These are phyloP conservation scores for Ascochyta rabiei DNA, from an alignment of 2,329 filamentous ascomycete genomes.

Conservation along the genomic window DNA sequence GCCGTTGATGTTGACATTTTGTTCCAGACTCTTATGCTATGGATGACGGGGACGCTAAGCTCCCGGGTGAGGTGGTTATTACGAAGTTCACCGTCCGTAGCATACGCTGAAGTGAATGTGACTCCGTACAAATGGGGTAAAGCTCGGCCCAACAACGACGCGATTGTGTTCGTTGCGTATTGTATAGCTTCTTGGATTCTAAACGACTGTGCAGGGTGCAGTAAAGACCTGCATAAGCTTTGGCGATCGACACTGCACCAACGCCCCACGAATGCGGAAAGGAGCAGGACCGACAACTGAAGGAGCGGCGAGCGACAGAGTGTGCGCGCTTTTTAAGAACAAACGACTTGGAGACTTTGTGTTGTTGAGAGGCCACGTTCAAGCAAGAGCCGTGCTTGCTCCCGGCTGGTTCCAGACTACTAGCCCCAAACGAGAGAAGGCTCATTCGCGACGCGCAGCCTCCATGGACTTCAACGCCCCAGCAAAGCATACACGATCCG, in stretches of 20 bases:
- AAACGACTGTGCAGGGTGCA: slow-evolving; percentile 7
- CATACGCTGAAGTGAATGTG: slow-evolving; percentile 12
- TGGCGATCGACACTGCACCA: slow-evolving; percentile 14
- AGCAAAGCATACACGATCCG: slow-evolving; percentile 27
- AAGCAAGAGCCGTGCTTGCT: slow-evolving; percentile 26
- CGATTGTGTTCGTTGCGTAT: background rate
- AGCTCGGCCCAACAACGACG: background rate
- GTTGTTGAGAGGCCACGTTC: slow-evolving; percentile 38
- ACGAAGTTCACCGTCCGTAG: slow-evolving; percentile 7
- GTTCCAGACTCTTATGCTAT: slow-evolving; percentile 6
- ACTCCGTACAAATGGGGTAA: slow-evolving; percentile 11
- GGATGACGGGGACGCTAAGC: slow-evolving; percentile 21
- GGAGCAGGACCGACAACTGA: slow-evolving; percentile 17
- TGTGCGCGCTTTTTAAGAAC: slow-evolving; percentile 15
- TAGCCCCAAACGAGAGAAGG: slow-evolving; percentile 41
- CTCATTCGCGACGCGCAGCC: slow-evolving; percentile 34
- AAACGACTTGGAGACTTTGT: slow-evolving; percentile 16
- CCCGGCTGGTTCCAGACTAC: slow-evolving; percentile 19
- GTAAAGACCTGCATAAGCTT: slow-evolving; percentile 15
- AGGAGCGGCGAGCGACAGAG: slow-evolving; percentile 22
- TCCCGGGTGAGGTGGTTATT: slow-evolving; percentile 7
- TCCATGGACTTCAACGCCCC: slow-evolving; percentile 37
- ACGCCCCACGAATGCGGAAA: slow-evolving; percentile 15
- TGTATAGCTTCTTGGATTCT: slow-evolving; percentile 6
- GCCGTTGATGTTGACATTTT: slow-evolving; percentile 30